Base-by-base conservation (phyloP, 805 yeast genomes). In the Wickerhamiella shivajii region DNA sequence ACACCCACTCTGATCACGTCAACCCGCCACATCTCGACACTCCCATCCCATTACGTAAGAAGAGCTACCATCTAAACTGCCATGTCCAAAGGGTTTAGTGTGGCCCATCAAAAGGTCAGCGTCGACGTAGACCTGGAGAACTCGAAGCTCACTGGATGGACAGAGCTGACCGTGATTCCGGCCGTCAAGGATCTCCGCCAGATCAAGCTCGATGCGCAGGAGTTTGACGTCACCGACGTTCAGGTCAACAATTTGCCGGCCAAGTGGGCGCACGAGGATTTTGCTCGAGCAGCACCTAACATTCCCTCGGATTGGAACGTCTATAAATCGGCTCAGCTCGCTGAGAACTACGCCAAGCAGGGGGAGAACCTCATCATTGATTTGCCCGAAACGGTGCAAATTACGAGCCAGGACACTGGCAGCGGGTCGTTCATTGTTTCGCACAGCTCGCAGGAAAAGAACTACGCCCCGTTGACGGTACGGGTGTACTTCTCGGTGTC, bases 81-180 rank as follows among this genome's bases (percentile, higher is more conserved):
- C 8, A 28, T 12, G 27, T 5, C 25, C 24, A 42, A 57, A 2
- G 59, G 60, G 29, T 72, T 79, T 52, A 73, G 68, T 46, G 67
- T 87, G 15, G 84, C 87, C 4, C 93, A 84, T 52, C 96, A 87
- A 53, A 68, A 77, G 44, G 78, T 87, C 10, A 66, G 69, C 17
- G 56, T 87, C 13, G 93, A 85, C 50, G 71, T 87, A 3, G 93
- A 84, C 51, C 59, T 85, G 27, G 66, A 72, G n/a, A 60, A 63
- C 12, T 64, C 68, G 40, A 47, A 58, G 14, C 57, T 84, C 5
- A 50, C 48, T 0, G 98, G 97, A 11, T 65, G 69, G 43, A 83
- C 96, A 0, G 96, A 85, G 49, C 57, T 90, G 20, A 77, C 90
- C 2, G 61, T 85, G 2, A 63, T 79, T 12, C 96, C 98, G 0